Conservation (phyloP, 371 early-diverging fungal species). For the Coemansia sp. region DNA sequence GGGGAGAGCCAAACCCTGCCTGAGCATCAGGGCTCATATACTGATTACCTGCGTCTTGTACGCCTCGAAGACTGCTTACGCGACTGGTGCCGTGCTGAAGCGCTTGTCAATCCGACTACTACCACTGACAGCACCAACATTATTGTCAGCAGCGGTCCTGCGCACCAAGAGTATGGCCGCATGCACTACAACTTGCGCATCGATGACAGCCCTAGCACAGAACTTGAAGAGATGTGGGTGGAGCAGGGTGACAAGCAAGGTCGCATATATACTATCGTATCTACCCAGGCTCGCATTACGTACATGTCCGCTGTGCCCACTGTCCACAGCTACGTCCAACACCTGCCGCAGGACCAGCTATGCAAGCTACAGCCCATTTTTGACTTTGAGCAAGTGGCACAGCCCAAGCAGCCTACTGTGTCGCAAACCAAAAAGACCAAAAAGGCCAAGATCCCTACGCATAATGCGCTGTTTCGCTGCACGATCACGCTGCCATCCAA, state of each 20-base stretch:
- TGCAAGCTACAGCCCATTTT: constrained; percentile 54
- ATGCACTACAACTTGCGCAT: constrained; percentile 15
- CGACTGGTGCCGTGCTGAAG: constrained; percentile 40
- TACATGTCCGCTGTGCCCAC: constrained; percentile 40
- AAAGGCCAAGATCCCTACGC: constrained; percentile 11
- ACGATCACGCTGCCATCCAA: constrained; percentile 63
- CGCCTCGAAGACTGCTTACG: constrained; percentile 47
- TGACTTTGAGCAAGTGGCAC: constrained; percentile 7
- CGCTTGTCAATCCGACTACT: background rate
- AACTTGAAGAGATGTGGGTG: constrained; percentile 34
- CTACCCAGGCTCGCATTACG: constrained; percentile 48
- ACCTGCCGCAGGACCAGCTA: constrained; percentile 46
- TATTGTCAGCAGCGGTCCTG: constrained; percentile 8
- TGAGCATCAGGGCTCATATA: constrained; percentile 29
- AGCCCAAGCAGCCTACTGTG: background rate
- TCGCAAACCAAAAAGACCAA: constrained; percentile 4
- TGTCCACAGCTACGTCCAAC: constrained; percentile 43
- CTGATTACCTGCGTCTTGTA: constrained; percentile 46
- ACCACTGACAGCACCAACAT: constrained; percentile 9
- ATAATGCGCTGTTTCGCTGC: constrained; percentile 51
- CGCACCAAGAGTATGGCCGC: constrained; percentile 21
- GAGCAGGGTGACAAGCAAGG: constrained; percentile 36
- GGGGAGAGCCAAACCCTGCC: background rate
- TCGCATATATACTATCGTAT: constrained; percentile 31
- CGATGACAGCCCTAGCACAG: constrained; percentile 11